phyloP scores from a whole-genome alignment of 352 stramenopile genomes.

The Hyaloperonospora arabidopsidis region DNA sequence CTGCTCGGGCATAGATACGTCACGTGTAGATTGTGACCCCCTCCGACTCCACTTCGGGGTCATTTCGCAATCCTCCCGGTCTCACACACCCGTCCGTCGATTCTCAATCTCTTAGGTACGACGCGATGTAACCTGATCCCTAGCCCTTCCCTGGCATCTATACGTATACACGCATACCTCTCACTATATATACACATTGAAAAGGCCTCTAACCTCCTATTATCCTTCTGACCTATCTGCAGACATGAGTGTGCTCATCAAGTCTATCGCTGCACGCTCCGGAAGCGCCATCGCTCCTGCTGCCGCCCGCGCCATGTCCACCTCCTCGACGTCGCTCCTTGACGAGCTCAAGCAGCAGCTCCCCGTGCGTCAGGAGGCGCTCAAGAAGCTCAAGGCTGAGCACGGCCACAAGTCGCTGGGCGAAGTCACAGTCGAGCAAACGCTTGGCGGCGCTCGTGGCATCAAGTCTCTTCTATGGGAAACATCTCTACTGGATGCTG shows the following conservation, averaged over 20 bases:
- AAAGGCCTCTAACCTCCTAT: too few species aligned
- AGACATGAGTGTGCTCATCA: slow-evolving; percentile 64
- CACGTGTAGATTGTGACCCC: too few species aligned
- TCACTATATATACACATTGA: too few species aligned
- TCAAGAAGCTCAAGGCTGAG: slow-evolving; percentile 92
- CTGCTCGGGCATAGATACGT: too few species aligned
- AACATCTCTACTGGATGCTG: slow-evolving; percentile 91
- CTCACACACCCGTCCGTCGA: too few species aligned
- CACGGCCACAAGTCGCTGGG: slow-evolving; percentile 89
- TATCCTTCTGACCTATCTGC: slow-evolving; percentile 3
- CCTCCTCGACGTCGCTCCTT: slow-evolving; percentile 58
- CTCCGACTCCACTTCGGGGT: too few species aligned
- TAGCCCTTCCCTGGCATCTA: too few species aligned
- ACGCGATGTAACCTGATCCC: too few species aligned
- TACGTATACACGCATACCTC: too few species aligned
- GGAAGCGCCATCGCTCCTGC: slow-evolving; percentile 12
- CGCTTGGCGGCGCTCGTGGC: slow-evolving; percentile 92
- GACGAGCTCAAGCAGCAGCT: slow-evolving; percentile 86
- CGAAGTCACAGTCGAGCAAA: slow-evolving; percentile 95
- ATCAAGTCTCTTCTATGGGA: slow-evolving; percentile 99
- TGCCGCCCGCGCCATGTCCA: slow-evolving; percentile 55
- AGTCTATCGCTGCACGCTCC: slow-evolving; percentile 38
- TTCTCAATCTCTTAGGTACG: too few species aligned
- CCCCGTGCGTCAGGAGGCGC: slow-evolving; percentile 86
- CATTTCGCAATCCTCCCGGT: too few species aligned